These are phyloP conservation scores for Serendipita sp. DNA, from an alignment of 1,284 basidiomycete genomes.

Conservation along the genomic window DNA sequence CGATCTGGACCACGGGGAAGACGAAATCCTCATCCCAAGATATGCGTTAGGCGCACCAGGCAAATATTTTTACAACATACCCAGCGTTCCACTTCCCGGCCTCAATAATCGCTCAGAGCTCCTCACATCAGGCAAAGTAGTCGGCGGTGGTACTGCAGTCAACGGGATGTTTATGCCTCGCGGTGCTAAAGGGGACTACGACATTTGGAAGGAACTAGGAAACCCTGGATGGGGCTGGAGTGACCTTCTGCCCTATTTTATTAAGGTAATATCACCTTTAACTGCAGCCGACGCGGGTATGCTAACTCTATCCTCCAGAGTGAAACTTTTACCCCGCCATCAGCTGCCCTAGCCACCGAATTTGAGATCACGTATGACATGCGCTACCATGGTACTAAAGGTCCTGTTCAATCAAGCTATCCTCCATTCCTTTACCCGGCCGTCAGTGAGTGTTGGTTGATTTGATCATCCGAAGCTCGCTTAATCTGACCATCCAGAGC, in stretches of 20 bases:
- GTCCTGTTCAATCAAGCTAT: slow-evolving; percentile 7
- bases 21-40: neutral
- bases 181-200: slow-evolving; percentile 13
- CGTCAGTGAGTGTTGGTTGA: neutral
- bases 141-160: slow-evolving; percentile 22
- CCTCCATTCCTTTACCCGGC: slow-evolving; percentile 5
- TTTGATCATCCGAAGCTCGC: neutral
- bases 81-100: slow-evolving; percentile 21
- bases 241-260: slow-evolving; percentile 9
- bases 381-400: neutral
- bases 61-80: slow-evolving; percentile 3
- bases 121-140: slow-evolving; percentile 27
- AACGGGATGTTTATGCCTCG: slow-evolving; percentile 27
- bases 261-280: neutral
- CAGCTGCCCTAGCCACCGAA: neutral
- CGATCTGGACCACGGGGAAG: neutral
- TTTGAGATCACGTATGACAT: slow-evolving; percentile 8
- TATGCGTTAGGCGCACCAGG: neutral
- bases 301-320: neutral
- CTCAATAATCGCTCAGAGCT: slow-evolving; percentile 8
- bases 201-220: slow-evolving; percentile 10
- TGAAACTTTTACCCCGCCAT: neutral
- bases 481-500: neutral
- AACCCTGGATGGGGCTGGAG: slow-evolving; percentile 9
- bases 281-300: neutral